Evolutionary conservation across 2,329 filamentous ascomycete genomes (phyloP), one percentile per base, ranked within the genome.

Genomic region (Cryphonectria naterciae): DNA sequence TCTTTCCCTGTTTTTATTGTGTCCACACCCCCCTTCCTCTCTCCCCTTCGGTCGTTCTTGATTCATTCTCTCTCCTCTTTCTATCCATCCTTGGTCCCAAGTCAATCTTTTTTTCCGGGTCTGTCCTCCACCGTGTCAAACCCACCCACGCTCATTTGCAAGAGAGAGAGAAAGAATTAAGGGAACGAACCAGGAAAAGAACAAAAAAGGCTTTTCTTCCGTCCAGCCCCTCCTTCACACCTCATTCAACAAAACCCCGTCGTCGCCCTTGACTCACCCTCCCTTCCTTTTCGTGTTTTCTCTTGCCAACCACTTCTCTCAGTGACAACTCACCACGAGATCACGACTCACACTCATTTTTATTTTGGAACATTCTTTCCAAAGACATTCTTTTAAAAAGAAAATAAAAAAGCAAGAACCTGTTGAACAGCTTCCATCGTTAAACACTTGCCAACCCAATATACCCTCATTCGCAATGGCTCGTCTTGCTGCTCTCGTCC

Each of bases 401-500:
- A 39, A 54, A 10, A 17, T n/a, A 4, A n/a, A 58, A 35, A 52
- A 67, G 65, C 46, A 49, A 49, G 69, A 58, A 28, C 58, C 58
- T 46, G 25, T 65, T 65, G 54, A n/a, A 61, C n/a, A 63, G 22
- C 19, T n/a, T 19, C 43, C 60, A 17, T 56, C 56, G 37, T 61
- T 28, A 28, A 56, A 43, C 32, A 22, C 39, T 65, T 43, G 67
- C 10, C 61, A 22, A 3, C 4, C 2, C 37, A n/a, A 43, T 49
- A 8, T 49, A 8, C 56, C 32, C 49, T 35, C n/a, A 65, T 65
- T 49, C 63, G 37, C 37, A 72, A 72, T 72, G 71, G 68, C 71
- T 52, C 77, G 75, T 71, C 72, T 77, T 43, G 56, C 75, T n/a
- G 72, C 75, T 25, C 68, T 80, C 56, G 70, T 80, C 60, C 74